A percentile compares a stretch with the other conserved stretches of the same genome.
These are phyloP conservation scores for Favolaschia claudopus DNA, from an alignment of 768 basidiomycete genomes.

Conservation along the genomic window DNA sequence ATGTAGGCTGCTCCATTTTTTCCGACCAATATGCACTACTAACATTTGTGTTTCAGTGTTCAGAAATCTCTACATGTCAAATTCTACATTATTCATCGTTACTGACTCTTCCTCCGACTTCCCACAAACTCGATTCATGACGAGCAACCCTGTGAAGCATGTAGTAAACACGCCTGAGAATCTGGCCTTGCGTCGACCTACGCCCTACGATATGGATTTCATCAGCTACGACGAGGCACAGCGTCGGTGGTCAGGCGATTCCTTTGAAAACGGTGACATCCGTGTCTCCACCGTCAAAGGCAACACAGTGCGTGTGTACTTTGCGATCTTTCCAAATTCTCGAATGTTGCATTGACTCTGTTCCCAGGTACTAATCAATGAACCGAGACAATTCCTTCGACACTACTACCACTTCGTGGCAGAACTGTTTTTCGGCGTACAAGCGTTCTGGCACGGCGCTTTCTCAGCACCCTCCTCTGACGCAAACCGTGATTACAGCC, in stretches of 20 bases:
- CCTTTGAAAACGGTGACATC: conserved; percentile 38
- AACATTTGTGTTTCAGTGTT: conserved; percentile 43
- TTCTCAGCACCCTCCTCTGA: conserved; percentile 44
- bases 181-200: conserved; percentile 72
- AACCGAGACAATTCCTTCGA: conserved; percentile 74
- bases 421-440: not conserved
- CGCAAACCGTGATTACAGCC: conserved; percentile 12
- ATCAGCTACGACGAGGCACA: conserved; percentile 67
- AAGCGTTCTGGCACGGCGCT: not conserved
- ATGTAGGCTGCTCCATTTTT: not conserved
- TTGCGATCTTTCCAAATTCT: not conserved
- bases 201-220: conserved; percentile 64
- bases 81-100: conserved; percentile 80
- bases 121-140: conserved; percentile 63
- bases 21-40: not conserved
- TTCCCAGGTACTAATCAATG: conserved; percentile 63
- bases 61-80: conserved; percentile 73
- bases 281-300: conserved; percentile 74
- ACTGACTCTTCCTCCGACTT: conserved; percentile 44
- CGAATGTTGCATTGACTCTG: not conserved
- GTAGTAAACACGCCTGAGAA: conserved; percentile 70
- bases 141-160: conserved; percentile 67
- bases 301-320: conserved; percentile 62
- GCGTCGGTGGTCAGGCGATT: conserved; percentile 61
- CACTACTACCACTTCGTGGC: conserved; percentile 43